Conservation (phyloP, 208 protist genomes). For the Endotrypanum monterogeii region DNA sequence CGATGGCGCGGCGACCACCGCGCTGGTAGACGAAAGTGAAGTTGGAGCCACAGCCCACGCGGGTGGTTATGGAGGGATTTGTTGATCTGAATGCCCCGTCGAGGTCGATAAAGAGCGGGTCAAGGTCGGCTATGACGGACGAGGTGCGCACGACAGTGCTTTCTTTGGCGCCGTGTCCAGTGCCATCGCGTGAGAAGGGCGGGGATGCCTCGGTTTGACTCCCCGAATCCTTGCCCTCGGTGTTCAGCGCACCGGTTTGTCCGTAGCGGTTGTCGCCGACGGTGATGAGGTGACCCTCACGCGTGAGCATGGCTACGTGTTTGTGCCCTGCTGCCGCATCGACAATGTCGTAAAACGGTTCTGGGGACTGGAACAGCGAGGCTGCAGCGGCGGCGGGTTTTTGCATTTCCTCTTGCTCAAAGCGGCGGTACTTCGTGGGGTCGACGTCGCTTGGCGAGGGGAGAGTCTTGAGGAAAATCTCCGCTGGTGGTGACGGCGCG, state of each 20-base stretch:
- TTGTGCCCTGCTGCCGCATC: constrained; percentile 52
- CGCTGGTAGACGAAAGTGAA: constrained; percentile 65
- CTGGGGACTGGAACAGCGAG: constrained; percentile 9
- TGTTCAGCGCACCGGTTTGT: constrained; percentile 36
- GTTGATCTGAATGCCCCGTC: constrained; percentile 35
- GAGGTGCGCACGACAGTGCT: neutral
- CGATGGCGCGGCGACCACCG: constrained; percentile 47
- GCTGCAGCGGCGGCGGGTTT: neutral
- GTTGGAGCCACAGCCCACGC: constrained; percentile 61
- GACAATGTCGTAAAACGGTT: constrained; percentile 37
- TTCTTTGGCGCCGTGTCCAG: constrained; percentile 3
- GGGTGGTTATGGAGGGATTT: constrained; percentile 8
- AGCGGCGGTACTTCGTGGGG: constrained; percentile 52
- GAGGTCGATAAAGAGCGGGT: constrained; percentile 58
- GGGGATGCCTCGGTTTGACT: neutral
- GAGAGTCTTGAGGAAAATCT: constrained; percentile 78
- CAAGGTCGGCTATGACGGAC: constrained; percentile 16
- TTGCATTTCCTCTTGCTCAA: constrained; percentile 54
- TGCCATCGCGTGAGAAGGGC: neutral
- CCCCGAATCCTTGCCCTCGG: constrained; percentile 9
- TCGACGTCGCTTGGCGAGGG: constrained; percentile 67
- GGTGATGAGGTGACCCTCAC: constrained; percentile 67
- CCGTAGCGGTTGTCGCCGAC: constrained; percentile 70
- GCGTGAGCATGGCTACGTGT: constrained; percentile 58
- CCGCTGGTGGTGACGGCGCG: constrained; percentile 51